phyloP scores from a whole-genome alignment of 768 basidiomycete species.

The Hygrocybe coccinea region DNA sequence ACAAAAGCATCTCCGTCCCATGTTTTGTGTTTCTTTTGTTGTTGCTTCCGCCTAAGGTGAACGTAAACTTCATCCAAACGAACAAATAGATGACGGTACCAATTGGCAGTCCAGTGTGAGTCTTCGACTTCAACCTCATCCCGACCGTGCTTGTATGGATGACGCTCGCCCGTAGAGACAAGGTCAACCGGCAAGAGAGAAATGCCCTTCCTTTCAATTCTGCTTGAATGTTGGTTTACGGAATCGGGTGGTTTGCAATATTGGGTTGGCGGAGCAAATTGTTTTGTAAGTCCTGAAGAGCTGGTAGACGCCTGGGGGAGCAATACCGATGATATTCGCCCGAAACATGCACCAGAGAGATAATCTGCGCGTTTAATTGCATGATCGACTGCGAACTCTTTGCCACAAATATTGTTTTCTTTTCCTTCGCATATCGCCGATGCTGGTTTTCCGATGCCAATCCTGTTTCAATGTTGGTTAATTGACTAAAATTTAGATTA shows the following conservation, averaged over 20 bases:
- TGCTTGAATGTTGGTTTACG: not conserved
- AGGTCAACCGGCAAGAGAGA: constrained; percentile 40
- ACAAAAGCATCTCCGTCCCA: constrained; percentile 82
- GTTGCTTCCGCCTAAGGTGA: constrained; percentile 60
- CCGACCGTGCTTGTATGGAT: constrained; percentile 12
- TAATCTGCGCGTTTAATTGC: constrained; percentile 50
- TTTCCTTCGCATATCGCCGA: constrained; percentile 38
- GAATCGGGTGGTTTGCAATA: not conserved
- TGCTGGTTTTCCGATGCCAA: constrained; percentile 48
- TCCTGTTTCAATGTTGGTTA: constrained; percentile 30
- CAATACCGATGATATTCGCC: constrained; percentile 12
- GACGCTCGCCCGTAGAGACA: constrained; percentile 16
- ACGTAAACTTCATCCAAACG: not conserved
- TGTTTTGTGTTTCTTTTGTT: constrained; percentile 72
- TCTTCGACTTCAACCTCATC: constrained; percentile 17
- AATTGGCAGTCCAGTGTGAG: constrained; percentile 65
- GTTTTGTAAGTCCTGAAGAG: constrained; percentile 16
- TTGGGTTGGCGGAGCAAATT: constrained; percentile 24
- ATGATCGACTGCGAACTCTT: constrained; percentile 64
- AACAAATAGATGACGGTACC: constrained; percentile 37
- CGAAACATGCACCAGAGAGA: constrained; percentile 63
- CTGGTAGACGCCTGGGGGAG: constrained; percentile 2
- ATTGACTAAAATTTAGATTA: constrained; percentile 1
- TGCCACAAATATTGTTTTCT: constrained; percentile 41
- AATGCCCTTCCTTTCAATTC: constrained; percentile 22